Evolutionary conservation across 306 rosid genomes (phyloP).

Genomic region (Leucaena leucocephala): DNA sequence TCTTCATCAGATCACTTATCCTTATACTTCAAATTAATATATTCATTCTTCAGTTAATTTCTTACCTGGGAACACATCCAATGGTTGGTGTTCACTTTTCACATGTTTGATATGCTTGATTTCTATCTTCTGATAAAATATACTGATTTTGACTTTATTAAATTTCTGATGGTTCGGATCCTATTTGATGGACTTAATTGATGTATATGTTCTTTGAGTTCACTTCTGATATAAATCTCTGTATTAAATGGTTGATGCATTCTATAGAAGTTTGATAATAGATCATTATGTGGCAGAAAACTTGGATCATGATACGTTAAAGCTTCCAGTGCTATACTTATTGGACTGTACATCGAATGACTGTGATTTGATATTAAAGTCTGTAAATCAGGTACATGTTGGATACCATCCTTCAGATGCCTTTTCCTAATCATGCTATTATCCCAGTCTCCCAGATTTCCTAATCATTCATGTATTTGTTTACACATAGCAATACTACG

Average conservation of each 20-base stretch:
- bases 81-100: background rate
- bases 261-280: slow-evolving; percentile 33
- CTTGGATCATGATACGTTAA: slow-evolving; percentile 43
- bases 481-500: background rate
- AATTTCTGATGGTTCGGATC: slow-evolving; percentile 6
- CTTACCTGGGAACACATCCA: background rate
- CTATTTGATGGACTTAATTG: slow-evolving; percentile 24
- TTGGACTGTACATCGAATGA: slow-evolving; percentile 91
- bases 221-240: slow-evolving; percentile 23
- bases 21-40: background rate
- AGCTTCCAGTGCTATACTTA: slow-evolving; percentile 76
- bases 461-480: background rate
- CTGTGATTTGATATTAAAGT: slow-evolving; percentile 69
- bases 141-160: slow-evolving; percentile 13
- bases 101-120: background rate
- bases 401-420: slow-evolving; percentile 22
- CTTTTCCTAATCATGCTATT: slow-evolving; percentile 10
- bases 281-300: slow-evolving; percentile 56
- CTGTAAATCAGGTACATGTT: slow-evolving; percentile 70
- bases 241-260: slow-evolving; percentile 31
- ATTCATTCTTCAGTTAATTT: background rate
- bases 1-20: background rate
- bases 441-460: background rate
- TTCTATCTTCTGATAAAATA: background rate
- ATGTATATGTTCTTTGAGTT: slow-evolving; percentile 19